These are phyloP conservation scores for Cymbomonas tetramitiformis DNA, from an alignment of 139 green algal species.

Conservation along the genomic window DNA sequence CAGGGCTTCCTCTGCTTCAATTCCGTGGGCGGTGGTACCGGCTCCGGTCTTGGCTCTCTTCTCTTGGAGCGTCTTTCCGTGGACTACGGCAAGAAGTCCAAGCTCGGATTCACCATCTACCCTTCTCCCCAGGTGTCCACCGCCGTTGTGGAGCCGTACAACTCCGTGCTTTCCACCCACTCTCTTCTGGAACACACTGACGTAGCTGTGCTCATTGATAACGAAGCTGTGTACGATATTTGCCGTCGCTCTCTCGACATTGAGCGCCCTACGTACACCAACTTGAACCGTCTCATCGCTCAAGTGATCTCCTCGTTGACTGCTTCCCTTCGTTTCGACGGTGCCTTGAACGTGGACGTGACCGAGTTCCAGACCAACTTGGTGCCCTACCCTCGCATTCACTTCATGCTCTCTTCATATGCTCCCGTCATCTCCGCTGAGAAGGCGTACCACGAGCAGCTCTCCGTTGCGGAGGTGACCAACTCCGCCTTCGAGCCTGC, in stretches of 20 bases:
- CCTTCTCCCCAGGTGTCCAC: slow-evolving; percentile 42
- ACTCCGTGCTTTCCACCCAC: slow-evolving; percentile 42
- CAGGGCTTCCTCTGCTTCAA: slow-evolving; percentile 47
- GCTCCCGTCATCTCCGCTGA: slow-evolving; percentile 41
- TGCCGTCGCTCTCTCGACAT: slow-evolving; percentile 41
- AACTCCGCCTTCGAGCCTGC: slow-evolving; percentile 37
- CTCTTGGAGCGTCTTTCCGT: slow-evolving; percentile 60
- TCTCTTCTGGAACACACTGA: slow-evolving; percentile 44
- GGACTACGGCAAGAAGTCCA: slow-evolving; percentile 99
- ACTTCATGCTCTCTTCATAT: slow-evolving; percentile 48
- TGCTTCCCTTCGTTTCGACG: slow-evolving; percentile 41
- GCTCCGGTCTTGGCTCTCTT: slow-evolving; percentile 42
- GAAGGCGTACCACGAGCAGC: slow-evolving; percentile 45
- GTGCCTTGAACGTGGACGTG: slow-evolving; percentile 41
- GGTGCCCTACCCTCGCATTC: slow-evolving; percentile 43
- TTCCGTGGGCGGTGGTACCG: slow-evolving; percentile 40
- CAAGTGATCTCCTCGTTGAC: slow-evolving; percentile 48
- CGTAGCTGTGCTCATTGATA: slow-evolving; percentile 42
- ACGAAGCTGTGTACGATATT: slow-evolving; percentile 46
- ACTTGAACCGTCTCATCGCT: slow-evolving; percentile 39
- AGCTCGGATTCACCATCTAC: slow-evolving; percentile 66
- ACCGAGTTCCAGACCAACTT: slow-evolving; percentile 52
- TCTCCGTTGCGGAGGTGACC: slow-evolving; percentile 41
- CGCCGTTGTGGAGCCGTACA: slow-evolving; percentile 45
- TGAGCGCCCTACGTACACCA: slow-evolving; percentile 45